phyloP scores from a whole-genome alignment of 1,284 basidiomycete genomes.

The Limonomyces culmigenus region DNA sequence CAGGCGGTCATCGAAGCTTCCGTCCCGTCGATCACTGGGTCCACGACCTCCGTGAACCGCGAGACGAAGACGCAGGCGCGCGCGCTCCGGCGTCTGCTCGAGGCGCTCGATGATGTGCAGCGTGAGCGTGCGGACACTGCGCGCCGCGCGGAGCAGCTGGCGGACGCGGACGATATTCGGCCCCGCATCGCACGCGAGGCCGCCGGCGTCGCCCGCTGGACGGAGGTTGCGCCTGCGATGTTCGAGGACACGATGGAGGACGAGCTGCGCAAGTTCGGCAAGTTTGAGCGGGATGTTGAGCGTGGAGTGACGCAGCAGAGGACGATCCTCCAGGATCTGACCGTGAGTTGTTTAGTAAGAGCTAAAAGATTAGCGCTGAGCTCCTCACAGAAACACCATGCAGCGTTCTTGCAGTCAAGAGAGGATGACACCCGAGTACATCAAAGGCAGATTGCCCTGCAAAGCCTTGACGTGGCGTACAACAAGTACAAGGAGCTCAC shows the following conservation, averaged over 20 bases:
- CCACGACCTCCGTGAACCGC: conserved; percentile 18
- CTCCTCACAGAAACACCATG: conserved; percentile 43
- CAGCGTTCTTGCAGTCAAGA: conserved; percentile 64
- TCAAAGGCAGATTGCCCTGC: conserved; percentile 71
- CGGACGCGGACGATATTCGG: conserved; percentile 63
- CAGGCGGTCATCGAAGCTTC: conserved; percentile 54
- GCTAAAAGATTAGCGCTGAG: neutral
- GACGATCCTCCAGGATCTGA: conserved; percentile 46
- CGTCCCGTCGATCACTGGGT: conserved; percentile 46
- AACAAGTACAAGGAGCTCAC: conserved; percentile 80
- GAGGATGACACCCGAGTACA: conserved; percentile 67
- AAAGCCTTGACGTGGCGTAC: conserved; percentile 79
- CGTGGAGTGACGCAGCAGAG: conserved; percentile 47
- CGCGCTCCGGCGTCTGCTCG: conserved; percentile 59
- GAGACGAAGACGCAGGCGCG: conserved; percentile 49
- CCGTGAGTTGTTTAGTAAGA: conserved; percentile 24
- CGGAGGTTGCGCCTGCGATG: conserved; percentile 67
- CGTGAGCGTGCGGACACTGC: conserved; percentile 46
- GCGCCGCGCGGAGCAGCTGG: conserved; percentile 44
- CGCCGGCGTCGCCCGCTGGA: conserved; percentile 41
- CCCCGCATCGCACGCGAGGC: conserved; percentile 55
- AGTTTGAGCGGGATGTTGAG: conserved; percentile 47
- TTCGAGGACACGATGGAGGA: conserved; percentile 74
- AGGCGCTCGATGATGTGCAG: conserved; percentile 65
- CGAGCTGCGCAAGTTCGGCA: conserved; percentile 71